phyloP scores from a whole-genome alignment of 129 eudicot species.

The Chrysanthemum seticuspe region DNA sequence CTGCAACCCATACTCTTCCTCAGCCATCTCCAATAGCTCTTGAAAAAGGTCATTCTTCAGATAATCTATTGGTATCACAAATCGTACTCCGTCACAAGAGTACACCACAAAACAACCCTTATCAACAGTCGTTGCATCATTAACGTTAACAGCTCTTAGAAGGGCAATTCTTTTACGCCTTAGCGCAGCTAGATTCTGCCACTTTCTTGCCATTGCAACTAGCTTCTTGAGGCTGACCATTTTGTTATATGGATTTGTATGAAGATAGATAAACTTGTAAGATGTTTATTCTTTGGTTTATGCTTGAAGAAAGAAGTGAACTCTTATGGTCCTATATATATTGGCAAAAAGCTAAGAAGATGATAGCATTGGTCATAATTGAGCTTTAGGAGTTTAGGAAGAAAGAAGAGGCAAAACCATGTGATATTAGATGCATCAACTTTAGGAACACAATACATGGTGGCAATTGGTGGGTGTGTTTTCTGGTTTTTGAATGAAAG shows the following conservation, averaged over 20 bases:
- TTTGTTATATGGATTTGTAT: constrained; percentile 5
- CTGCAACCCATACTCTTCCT: constrained; percentile 40
- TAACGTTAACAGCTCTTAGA: not conserved
- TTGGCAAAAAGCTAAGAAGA: constrained; percentile 3
- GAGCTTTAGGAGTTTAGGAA: constrained; percentile 15
- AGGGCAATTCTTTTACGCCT: constrained; percentile 10
- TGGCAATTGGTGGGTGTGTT: constrained; percentile 4
- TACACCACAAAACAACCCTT: constrained; percentile 39
- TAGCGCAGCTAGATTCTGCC: constrained; percentile 35
- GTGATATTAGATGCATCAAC: constrained; percentile 10
- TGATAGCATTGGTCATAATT: constrained; percentile 1
- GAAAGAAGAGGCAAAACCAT: constrained; percentile 15
- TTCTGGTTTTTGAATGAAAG: not conserved
- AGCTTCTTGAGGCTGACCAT: constrained; percentile 54
- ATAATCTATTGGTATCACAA: constrained; percentile 18
- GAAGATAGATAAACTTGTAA: not conserved
- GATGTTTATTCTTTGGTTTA: constrained; percentile 12
- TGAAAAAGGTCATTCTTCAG: constrained; percentile 27
- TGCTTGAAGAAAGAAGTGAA: not conserved
- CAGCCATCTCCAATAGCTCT: constrained; percentile 39
- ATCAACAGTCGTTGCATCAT: constrained; percentile 1
- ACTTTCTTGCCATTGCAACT: constrained; percentile 43
- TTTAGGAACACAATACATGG: constrained; percentile 11
- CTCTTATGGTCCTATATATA: constrained; percentile 2
- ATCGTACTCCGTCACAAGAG: constrained; percentile 32